These are phyloP conservation scores for Triticum timopheevii DNA, from an alignment of 176 grass and related monocot species.

Conservation along the genomic window DNA sequence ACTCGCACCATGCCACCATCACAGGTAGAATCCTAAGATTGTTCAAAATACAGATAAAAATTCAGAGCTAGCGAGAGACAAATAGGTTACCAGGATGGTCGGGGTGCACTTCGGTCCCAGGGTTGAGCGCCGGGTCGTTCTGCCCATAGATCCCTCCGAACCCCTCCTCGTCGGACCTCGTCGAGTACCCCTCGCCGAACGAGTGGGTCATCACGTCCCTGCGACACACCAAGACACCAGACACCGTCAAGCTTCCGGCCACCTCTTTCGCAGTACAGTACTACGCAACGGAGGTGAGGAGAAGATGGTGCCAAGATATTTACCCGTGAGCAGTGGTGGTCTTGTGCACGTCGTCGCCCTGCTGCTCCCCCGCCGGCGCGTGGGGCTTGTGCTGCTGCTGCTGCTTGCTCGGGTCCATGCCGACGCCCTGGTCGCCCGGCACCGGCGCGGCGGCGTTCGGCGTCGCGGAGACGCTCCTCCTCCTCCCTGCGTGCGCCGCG, in stretches of 20 bases:
- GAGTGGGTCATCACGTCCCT: slow-evolving; percentile 75
- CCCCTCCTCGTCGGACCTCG: slow-evolving; percentile 72
- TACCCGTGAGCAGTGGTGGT: slow-evolving; percentile 1
- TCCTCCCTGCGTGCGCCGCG: neutral
- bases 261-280: neutral
- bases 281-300: neutral
- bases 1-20: too few relatives aligned
- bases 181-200: slow-evolving; percentile 77
- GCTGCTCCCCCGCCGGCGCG: neutral
- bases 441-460: slow-evolving; percentile 1
- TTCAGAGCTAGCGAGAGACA: neutral
- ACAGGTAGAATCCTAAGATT: neutral
- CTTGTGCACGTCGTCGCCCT: slow-evolving; percentile 33
- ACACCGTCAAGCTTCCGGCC: neutral
- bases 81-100: slow-evolving; percentile 49
- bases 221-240: neutral
- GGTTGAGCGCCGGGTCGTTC: slow-evolving; percentile 26
- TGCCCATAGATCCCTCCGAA: slow-evolving; percentile 66
- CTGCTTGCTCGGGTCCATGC: slow-evolving; percentile 46
- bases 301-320: neutral
- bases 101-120: slow-evolving; percentile 16
- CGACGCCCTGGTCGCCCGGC: slow-evolving; percentile 32
- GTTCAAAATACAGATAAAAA: neutral
- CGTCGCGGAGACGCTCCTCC: slow-evolving; percentile 39
- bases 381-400: slow-evolving; percentile 32